A percentile compares a stretch with the other conserved stretches of the same genome.
phyloP scores from a whole-genome alignment of 2,329 filamentous ascomycete genomes.

The Sphaerulina vaccinii region DNA sequence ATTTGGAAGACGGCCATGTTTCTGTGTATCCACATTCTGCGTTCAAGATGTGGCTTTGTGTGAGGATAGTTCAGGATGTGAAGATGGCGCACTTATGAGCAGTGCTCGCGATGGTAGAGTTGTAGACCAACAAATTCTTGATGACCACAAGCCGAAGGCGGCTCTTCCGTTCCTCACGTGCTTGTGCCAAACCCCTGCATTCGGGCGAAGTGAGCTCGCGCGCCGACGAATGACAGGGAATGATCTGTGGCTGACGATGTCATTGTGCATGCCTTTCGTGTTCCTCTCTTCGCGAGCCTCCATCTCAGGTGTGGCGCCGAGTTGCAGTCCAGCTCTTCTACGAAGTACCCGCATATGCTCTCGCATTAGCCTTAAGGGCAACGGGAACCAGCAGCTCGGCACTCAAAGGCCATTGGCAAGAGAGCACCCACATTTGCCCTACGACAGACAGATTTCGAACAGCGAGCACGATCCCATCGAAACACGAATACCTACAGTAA shows the following conservation, averaged over 20 bases:
- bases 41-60: not conserved
- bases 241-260: not conserved
- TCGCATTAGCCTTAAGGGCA: not conserved
- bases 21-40: not conserved
- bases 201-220: not conserved
- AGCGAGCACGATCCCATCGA: not conserved
- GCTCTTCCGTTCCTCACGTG: not conserved
- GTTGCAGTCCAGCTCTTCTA: not conserved
- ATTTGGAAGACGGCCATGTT: not conserved
- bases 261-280: not conserved
- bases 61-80: not conserved
- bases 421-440: not conserved
- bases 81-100: not conserved
- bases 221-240: not conserved
- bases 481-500: not conserved
- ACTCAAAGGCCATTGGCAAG: not conserved
- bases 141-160: not conserved
- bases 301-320: not conserved
- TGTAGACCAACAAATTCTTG: not conserved
- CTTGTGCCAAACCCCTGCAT: not conserved
- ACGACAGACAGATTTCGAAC: not conserved
- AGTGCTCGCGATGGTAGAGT: not conserved
- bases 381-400: no score
- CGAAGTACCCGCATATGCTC: not conserved
- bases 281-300: not conserved